Conservation (phyloP, 2,329 filamentous ascomycete genomes). For the Fusarium hostae region DNA sequence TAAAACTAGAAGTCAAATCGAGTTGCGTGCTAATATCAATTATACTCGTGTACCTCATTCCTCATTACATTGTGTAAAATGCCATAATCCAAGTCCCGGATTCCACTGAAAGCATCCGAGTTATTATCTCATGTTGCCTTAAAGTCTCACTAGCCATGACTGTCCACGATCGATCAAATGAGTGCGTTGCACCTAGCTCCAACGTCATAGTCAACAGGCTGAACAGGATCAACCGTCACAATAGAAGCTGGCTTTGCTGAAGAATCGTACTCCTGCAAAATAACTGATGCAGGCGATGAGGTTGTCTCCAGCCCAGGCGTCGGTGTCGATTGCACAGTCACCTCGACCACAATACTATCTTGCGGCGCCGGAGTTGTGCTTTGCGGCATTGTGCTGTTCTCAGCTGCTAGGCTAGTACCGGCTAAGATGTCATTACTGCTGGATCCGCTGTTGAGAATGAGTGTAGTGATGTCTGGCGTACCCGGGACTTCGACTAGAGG, state of each 20-base stretch:
- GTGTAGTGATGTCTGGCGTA: neutral
- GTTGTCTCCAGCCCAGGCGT: neutral
- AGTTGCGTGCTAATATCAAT: neutral
- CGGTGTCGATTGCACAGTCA: neutral
- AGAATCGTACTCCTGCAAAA: neutral
- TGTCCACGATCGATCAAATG: slow-evolving; percentile 4
- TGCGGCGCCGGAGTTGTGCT: neutral
- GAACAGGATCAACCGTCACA: neutral
- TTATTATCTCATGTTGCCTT: no score
- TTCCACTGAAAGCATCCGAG: no score
- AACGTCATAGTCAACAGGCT: neutral
- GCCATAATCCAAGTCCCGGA: no score
- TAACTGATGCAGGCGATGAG: neutral
- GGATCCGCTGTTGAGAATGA: neutral
- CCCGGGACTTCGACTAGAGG: slow-evolving; percentile 13
- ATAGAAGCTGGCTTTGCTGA: neutral
- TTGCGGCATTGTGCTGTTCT: neutral
- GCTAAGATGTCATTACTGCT: neutral
- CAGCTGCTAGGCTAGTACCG: neutral
- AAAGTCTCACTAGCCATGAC: neutral
- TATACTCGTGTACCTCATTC: neutral
- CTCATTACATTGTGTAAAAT: neutral
- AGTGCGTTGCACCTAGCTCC: neutral
- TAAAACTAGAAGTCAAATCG: neutral
- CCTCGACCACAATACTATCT: neutral